These are phyloP conservation scores for Phyllosticta citriasiana DNA, from an alignment of 2,329 filamentous ascomycete genomes.

Conservation along the genomic window DNA sequence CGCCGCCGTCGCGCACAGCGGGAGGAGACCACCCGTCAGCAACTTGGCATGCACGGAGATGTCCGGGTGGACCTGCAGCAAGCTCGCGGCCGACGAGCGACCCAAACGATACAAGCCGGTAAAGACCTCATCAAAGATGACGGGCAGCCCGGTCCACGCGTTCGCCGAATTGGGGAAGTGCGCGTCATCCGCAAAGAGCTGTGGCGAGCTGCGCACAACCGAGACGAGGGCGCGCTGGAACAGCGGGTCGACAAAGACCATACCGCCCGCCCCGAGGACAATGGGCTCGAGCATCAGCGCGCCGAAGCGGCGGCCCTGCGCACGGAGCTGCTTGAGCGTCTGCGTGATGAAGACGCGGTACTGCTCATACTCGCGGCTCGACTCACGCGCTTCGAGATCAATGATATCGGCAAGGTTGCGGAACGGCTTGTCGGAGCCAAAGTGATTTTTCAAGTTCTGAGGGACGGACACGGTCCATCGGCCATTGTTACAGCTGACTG, in stretches of 20 bases:
- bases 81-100: conserved; percentile 57
- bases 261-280: conserved; percentile 71
- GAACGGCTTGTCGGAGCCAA: conserved; percentile 35
- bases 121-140: conserved; percentile 82
- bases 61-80: conserved; percentile 59
- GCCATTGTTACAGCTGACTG: conserved; percentile 55
- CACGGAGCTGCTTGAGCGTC: conserved; percentile 21
- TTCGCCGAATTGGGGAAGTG: conserved; percentile 9
- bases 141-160: conserved; percentile 62
- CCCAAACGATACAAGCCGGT: conserved; percentile 77
- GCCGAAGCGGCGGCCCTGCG: conserved; percentile 58
- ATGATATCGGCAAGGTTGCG: conserved; percentile 25
- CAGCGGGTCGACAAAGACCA: conserved; percentile 72
- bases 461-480: conserved; percentile 40
- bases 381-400: conserved; percentile 31
- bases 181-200: conserved; percentile 40
- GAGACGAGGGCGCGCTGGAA: conserved; percentile 66
- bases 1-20: conserved; percentile 65
- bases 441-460: neutral
- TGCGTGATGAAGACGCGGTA: neutral
- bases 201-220: conserved; percentile 50
- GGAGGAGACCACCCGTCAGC: conserved; percentile 69
- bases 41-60: conserved; percentile 77
- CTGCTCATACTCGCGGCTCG: conserved; percentile 21
- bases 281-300: conserved; percentile 73